A percentile compares a stretch with the other conserved stretches of the same genome.
These are phyloP conservation scores for Hericium rajendrae DNA, from an alignment of 768 basidiomycete species.

Conservation along the genomic window DNA sequence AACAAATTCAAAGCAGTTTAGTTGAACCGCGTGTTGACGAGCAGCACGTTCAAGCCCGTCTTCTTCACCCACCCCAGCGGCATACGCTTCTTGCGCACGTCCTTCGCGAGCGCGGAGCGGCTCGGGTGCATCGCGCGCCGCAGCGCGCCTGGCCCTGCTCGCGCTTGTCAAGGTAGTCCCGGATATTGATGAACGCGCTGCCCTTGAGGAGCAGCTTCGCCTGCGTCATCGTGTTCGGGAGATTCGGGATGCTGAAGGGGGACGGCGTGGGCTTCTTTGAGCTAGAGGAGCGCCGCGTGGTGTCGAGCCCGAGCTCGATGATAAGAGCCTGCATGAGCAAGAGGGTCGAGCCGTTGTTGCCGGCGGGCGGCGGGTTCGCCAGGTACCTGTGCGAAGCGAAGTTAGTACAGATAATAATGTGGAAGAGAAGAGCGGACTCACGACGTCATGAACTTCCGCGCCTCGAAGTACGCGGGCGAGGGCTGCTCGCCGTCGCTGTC, in stretches of 20 bases:
- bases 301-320: constrained; percentile 57
- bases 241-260: constrained; percentile 27
- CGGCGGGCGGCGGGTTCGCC: constrained; percentile 33
- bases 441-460: constrained; percentile 51
- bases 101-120: constrained; percentile 50
- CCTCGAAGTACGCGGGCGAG: constrained; percentile 43
- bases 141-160: constrained; percentile 52
- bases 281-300: constrained; percentile 4
- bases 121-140: constrained; percentile 53
- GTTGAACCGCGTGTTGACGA: constrained; percentile 30
- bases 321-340: constrained; percentile 64
- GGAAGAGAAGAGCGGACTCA: constrained; percentile 26
- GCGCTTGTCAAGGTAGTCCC: constrained; percentile 62
- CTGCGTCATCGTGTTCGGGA: constrained; percentile 53
- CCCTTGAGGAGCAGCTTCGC: constrained; percentile 63
- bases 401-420: too few relatives aligned
- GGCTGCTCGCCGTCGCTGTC: constrained; percentile 16
- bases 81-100: constrained; percentile 38
- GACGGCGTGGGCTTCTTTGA: constrained; percentile 19
- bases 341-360: constrained; percentile 38
- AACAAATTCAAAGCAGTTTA: not conserved
- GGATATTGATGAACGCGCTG: constrained; percentile 59
- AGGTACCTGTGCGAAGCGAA: constrained; percentile 33
- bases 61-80: constrained; percentile 54
- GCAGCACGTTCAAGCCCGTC: constrained; percentile 45